Conservation (phyloP, 192 early-diverging fungal species). For the Coemansia asiatica region DNA sequence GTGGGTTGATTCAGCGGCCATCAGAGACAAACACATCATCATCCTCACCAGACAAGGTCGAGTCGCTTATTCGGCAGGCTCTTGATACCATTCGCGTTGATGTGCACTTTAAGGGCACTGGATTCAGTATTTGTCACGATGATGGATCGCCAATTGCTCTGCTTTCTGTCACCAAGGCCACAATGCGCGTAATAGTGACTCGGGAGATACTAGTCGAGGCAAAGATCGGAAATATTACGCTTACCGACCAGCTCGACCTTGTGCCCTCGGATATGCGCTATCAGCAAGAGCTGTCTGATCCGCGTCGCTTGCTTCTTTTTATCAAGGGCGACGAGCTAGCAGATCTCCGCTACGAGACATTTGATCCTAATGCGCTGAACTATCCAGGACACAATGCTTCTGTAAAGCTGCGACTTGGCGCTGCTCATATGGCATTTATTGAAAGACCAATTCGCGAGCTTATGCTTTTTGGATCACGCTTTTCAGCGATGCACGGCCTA, state of each 20-base stretch:
- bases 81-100: slow-evolving; percentile 73
- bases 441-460: slow-evolving; percentile 72
- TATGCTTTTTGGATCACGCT: slow-evolving; percentile 78
- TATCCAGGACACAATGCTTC: slow-evolving; percentile 88
- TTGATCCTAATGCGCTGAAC: slow-evolving; percentile 50
- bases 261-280: slow-evolving; percentile 7
- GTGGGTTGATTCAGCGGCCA: background rate
- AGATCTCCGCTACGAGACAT: slow-evolving; percentile 87
- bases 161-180: slow-evolving; percentile 67
- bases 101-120: slow-evolving; percentile 73
- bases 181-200: slow-evolving; percentile 67
- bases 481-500: slow-evolving; percentile 81
- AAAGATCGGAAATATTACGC: slow-evolving; percentile 69
- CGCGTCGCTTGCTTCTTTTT: slow-evolving; percentile 61
- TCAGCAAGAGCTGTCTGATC: slow-evolving; percentile 6
- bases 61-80: slow-evolving; percentile 43
- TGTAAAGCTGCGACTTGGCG: slow-evolving; percentile 73
- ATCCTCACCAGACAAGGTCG: slow-evolving; percentile 11
- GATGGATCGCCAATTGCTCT: slow-evolving; percentile 69
- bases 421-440: slow-evolving; percentile 77
- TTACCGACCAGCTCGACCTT: slow-evolving; percentile 64
- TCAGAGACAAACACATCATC: background rate
- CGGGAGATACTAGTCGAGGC: slow-evolving; percentile 64
- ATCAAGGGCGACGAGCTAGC: slow-evolving; percentile 89
- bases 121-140: slow-evolving; percentile 82